Evolutionary conservation across 2,329 filamentous ascomycete species (phyloP).

Genomic region (Emmonsiellopsis sp.): DNA sequence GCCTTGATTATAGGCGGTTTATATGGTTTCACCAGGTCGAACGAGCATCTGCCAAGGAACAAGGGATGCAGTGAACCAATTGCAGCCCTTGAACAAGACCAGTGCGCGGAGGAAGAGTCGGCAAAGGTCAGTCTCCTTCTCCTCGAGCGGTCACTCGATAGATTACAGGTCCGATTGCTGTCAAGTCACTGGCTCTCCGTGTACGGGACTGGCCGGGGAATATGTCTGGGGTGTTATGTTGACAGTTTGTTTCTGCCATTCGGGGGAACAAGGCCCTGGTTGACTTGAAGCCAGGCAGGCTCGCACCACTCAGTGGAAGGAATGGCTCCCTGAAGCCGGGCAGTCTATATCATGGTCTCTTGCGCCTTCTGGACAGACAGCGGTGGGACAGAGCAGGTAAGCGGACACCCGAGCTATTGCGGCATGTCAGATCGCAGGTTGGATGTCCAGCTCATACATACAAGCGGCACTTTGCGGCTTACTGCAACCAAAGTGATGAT

Average conservation of each 20-base stretch:
- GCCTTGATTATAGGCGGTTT: not conserved
- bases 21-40: not conserved
- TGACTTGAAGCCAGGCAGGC: too few species aligned
- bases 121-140: not conserved
- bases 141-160: not conserved
- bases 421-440: too few species aligned
- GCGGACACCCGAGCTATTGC: too few species aligned
- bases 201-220: not conserved
- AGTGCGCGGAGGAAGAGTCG: not conserved
- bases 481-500: too few species aligned
- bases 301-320: not conserved
- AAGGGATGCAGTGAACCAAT: not conserved
- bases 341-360: too few species aligned
- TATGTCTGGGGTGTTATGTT: not conserved
- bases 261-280: not conserved
- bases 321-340: not conserved
- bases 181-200: not conserved
- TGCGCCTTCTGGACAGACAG: too few species aligned
- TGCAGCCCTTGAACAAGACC: not conserved
- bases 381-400: too few species aligned
- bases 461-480: too few species aligned
- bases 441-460: too few species aligned
- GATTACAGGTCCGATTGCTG: not conserved
- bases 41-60: not conserved
- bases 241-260: not conserved